Percentiles rank a stretch among this genome's conserved stretches.
Evolutionary conservation across 2,329 filamentous ascomycete species (phyloP).

Genomic region (Colletotrichum spaethianum): DNA sequence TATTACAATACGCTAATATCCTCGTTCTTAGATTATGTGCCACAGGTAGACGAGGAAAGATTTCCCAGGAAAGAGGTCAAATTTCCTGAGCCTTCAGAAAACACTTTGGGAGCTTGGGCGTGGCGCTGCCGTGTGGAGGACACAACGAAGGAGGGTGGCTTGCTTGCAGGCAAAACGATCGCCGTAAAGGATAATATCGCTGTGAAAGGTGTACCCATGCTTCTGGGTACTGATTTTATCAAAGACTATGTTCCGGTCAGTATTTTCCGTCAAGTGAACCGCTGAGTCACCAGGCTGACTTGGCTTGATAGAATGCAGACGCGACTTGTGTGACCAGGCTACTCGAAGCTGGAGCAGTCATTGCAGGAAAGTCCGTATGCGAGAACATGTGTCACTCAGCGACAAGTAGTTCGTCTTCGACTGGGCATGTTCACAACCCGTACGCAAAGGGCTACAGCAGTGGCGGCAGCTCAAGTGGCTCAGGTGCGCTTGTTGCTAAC

Average conservation of each 20-base stretch:
- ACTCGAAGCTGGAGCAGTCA: slow-evolving; percentile 45
- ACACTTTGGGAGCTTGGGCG: slow-evolving; percentile 53
- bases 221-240: slow-evolving; percentile 28
- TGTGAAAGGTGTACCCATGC: slow-evolving; percentile 39
- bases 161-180: slow-evolving; percentile 42
- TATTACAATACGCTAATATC: no score
- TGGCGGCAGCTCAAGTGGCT: slow-evolving; percentile 52
- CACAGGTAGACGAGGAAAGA: not conserved
- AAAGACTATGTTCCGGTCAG: slow-evolving; percentile 11
- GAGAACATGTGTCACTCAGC: slow-evolving; percentile 50
- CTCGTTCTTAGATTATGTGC: not conserved
- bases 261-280: rapidly evolving
- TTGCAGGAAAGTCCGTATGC: slow-evolving; percentile 48
- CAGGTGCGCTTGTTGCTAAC: slow-evolving; percentile 47
- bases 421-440: slow-evolving; percentile 49
- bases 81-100: slow-evolving; percentile 44
- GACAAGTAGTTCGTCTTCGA: slow-evolving; percentile 47
- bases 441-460: slow-evolving; percentile 45
- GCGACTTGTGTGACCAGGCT: slow-evolving; percentile 33
- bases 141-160: not conserved
- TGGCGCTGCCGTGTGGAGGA: slow-evolving; percentile 48
- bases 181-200: slow-evolving; percentile 51
- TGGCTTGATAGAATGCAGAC: not conserved
- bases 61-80: slow-evolving; percentile 10
- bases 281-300: not conserved